A percentile compares a stretch with the other conserved stretches of the same genome.
phyloP scores from a whole-genome alignment of 73 alveolate genomes.

The Paramecium sonneborni region DNA sequence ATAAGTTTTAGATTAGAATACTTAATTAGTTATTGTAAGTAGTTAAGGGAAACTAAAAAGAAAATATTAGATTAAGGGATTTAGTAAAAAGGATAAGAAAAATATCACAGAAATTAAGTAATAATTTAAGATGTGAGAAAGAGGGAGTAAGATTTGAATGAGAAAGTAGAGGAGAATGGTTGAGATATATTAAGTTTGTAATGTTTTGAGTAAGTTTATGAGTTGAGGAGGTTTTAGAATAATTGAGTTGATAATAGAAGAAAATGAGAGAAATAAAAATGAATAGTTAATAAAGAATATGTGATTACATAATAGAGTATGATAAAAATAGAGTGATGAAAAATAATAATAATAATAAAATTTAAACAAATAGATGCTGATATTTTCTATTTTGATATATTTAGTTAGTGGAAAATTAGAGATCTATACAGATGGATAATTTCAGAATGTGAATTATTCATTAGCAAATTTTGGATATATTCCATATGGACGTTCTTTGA shows the following conservation, averaged over 20 bases:
- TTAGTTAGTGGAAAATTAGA: not conserved
- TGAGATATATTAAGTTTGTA: no score
- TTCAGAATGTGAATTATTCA: not conserved
- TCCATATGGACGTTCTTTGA: conserved; percentile 32
- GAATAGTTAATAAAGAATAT: not conserved
- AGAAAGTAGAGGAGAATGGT: no score
- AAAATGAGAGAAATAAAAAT: not conserved
- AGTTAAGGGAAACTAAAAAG: no score
- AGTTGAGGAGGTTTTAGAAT: no score
- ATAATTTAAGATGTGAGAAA: no score
- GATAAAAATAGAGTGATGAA: not conserved
- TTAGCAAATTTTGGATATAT: conserved; percentile 36
- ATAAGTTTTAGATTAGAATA: no score
- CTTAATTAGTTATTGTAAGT: no score
- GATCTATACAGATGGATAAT: not conserved
- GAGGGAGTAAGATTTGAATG: no score
- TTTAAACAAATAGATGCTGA: not conserved
- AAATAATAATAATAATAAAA: not conserved
- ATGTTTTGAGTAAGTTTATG: no score
- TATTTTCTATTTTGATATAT: not conserved
- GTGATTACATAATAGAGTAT: not conserved
- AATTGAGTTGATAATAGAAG: no score
- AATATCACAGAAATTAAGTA: no score
- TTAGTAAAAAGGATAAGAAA: no score
- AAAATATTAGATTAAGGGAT: not conserved